A percentile compares a stretch with the other conserved stretches of the same genome.
Evolutionary conservation across 2,329 filamentous ascomycete genomes (phyloP).

Genomic region (Alternaria dauci): DNA sequence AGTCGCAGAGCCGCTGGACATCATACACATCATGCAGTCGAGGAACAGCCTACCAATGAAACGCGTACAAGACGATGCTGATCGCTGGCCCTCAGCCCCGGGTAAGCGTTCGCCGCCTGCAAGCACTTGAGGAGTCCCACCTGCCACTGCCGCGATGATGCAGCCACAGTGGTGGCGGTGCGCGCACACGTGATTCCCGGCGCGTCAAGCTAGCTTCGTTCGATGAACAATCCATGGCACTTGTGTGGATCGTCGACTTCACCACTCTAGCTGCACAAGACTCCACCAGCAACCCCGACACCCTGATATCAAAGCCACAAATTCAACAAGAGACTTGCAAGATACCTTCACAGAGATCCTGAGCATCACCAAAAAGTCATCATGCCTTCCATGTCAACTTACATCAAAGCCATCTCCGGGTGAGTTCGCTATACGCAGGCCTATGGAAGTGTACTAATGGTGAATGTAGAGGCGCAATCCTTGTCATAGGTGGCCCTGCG

Average conservation of each 20-base stretch:
- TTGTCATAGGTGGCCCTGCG: slow-evolving; percentile 85
- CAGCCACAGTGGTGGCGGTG: slow-evolving; percentile 12
- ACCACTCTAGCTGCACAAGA: slow-evolving; percentile 11
- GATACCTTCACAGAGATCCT: background rate
- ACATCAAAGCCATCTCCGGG: slow-evolving; percentile 47
- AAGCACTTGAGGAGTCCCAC: background rate
- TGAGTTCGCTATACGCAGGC: slow-evolving; percentile 27
- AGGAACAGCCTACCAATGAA: slow-evolving; percentile 9
- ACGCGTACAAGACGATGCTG: slow-evolving; percentile 1
- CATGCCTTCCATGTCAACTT: slow-evolving; percentile 42
- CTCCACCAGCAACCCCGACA: slow-evolving; percentile 8
- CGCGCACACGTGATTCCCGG: background rate
- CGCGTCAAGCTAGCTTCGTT: slow-evolving; percentile 13
- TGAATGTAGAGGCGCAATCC: slow-evolving; percentile 67
- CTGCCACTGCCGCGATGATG: background rate
- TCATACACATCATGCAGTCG: slow-evolving; percentile 18
- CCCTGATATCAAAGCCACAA: background rate
- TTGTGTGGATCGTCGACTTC: slow-evolving; percentile 14
- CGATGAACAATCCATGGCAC: slow-evolving; percentile 5
- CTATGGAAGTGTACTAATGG: slow-evolving; percentile 29
- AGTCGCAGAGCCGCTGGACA: slow-evolving; percentile 38
- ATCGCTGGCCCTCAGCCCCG: slow-evolving; percentile 5
- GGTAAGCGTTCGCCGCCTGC: slow-evolving; percentile 14
- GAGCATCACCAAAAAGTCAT: slow-evolving; percentile 8
- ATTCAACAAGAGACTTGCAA: background rate